phyloP scores from a whole-genome alignment of 805 yeast species.

The Scheffersomyces amazonensis region DNA sequence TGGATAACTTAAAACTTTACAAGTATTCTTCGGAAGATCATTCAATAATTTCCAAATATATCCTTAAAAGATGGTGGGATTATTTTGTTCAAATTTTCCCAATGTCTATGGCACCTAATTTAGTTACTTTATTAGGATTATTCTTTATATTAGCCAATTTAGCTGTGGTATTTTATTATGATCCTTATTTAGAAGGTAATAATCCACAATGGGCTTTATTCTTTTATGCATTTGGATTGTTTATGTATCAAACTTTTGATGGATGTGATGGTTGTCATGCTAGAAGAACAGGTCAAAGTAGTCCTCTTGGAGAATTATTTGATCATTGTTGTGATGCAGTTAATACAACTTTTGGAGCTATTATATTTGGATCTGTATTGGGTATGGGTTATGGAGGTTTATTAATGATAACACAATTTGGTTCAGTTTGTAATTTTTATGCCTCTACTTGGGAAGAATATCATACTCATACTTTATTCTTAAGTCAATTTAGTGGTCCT shows the following conservation, averaged over 20 bases:
- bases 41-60: conserved; percentile 68
- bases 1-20: conserved; percentile 54
- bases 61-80: conserved; percentile 82
- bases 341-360: conserved; percentile 76
- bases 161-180: conserved; percentile 62
- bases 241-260: conserved; percentile 91
- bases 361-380: conserved; percentile 72
- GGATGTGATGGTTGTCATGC: conserved; percentile 97
- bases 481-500: conserved; percentile 85
- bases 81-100: conserved; percentile 76
- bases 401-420: conserved; percentile 64
- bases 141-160: conserved; percentile 66
- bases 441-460: conserved; percentile 94
- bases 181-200: conserved; percentile 59
- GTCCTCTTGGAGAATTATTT: conserved; percentile 91
- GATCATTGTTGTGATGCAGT: conserved; percentile 80
- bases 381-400: conserved; percentile 70
- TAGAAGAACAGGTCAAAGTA: conserved; percentile 89
- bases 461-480: conserved; percentile 78
- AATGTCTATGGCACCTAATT: conserved; percentile 86
- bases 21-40: conserved; percentile 78
- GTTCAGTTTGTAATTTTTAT: conserved; percentile 77
- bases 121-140: conserved; percentile 80
- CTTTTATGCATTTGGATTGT: conserved; percentile 76
- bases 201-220: conserved; percentile 77